Evolutionary conservation across 305 asterid species (phyloP), one percentile per base, ranked within the genome.

Genomic region (Fraxinus dipetala): DNA sequence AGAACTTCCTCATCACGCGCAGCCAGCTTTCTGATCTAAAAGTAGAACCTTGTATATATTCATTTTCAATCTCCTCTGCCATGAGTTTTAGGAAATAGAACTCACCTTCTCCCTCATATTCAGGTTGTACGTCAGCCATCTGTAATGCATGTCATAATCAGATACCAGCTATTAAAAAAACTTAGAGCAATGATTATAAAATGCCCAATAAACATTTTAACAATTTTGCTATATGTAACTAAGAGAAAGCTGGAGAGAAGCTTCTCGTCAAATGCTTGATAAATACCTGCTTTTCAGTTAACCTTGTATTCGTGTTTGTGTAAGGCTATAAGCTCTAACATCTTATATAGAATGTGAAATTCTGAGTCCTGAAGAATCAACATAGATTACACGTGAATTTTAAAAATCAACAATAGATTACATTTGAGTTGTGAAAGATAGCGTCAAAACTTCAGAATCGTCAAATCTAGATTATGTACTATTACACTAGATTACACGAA

Each of bases 11-110:
- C 36, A 1, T 59, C 48, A 90, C 83, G 10, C 48, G 9, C 38
- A 13, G 9, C 87, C 83, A 81, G 56, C 89, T 88, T 79, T 88
- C 86, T 69, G 35, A 38, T 81, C 72, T 84, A 72, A 89, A 88
- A 65, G 81, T 82, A 61, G 85, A 70, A 72, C 90, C 88, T 28
- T 86, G 80, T 69, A 1, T 18, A 51, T 85, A 88, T 76, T 77
- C 81, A 76, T 73, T 88, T 81, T 84, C 87, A 22, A 90, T 84
- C 83, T 77, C 91, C 81, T 85, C 86, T 10, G 80, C 86, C 82
- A 90, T 80, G 40, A 86, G 20, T 82, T 82, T 85, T 32, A 89
- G 86, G 77, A 88, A 88, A 7, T 65, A 70, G 13, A 43, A 34
- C 45, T 86, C 89, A 14, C 86, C 78, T 6, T 24, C 24, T 70